phyloP scores from a whole-genome alignment of 2,329 filamentous ascomycete genomes.

The Fusarium illudens region DNA sequence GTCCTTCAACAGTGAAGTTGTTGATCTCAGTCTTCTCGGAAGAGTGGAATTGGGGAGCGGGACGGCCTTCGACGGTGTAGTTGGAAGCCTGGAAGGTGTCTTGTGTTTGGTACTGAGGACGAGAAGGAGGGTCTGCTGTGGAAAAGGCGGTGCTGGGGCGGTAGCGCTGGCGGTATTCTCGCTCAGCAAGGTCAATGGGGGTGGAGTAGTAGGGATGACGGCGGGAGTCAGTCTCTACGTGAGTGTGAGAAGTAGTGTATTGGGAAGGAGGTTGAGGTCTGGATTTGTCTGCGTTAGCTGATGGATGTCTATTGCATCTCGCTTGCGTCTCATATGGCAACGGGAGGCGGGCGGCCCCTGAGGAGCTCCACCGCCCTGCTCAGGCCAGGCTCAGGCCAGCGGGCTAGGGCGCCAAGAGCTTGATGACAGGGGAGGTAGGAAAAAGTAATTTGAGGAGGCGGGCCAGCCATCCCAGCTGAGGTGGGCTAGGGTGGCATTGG shows the following conservation, averaged over 20 bases:
- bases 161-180: slow-evolving; percentile 70
- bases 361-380: slow-evolving; percentile 36
- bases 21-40: slow-evolving; percentile 40
- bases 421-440: slow-evolving; percentile 27
- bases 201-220: slow-evolving; percentile 57
- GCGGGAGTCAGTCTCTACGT: slow-evolving; percentile 70
- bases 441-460: slow-evolving; percentile 40
- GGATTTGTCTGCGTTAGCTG: slow-evolving; percentile 43
- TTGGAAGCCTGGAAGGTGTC: slow-evolving; percentile 36
- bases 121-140: slow-evolving; percentile 46
- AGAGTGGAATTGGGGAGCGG: slow-evolving; percentile 32
- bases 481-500: slow-evolving; percentile 27
- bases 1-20: slow-evolving; percentile 44
- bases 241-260: slow-evolving; percentile 66
- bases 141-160: slow-evolving; percentile 56
- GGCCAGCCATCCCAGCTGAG: slow-evolving; percentile 34
- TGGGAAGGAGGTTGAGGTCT: slow-evolving; percentile 51
- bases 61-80: slow-evolving; percentile 38
- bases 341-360: slow-evolving; percentile 39
- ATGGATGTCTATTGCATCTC: slow-evolving; percentile 42
- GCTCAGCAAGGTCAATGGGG: slow-evolving; percentile 70
- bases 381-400: slow-evolving; percentile 40
- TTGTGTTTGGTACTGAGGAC: slow-evolving; percentile 45
- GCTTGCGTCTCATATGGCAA: slow-evolving; percentile 46
- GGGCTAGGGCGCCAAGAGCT: slow-evolving; percentile 29